phyloP scores from a whole-genome alignment of 169 alveolate genomes.

The Neospora caninum region DNA sequence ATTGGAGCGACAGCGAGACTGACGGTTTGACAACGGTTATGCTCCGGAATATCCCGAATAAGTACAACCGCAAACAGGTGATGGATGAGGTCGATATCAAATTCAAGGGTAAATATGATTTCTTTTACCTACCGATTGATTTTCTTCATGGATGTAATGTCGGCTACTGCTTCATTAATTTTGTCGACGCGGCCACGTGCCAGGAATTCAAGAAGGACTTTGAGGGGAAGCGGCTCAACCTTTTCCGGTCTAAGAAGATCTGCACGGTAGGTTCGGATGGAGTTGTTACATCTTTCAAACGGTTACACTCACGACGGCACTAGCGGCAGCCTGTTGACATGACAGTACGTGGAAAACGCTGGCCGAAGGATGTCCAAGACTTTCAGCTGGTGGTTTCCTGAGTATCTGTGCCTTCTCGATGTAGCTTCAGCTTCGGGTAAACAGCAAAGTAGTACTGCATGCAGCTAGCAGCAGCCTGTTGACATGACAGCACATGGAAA shows the following conservation, averaged over 20 bases:
- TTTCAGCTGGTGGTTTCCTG: too few relatives aligned
- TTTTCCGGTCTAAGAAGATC: slow-evolving; percentile 72
- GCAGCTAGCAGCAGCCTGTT: too few relatives aligned
- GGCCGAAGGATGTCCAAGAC: too few relatives aligned
- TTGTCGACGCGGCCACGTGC: slow-evolving; percentile 74
- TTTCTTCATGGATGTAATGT: slow-evolving; percentile 85
- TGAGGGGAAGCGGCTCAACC: slow-evolving; percentile 69
- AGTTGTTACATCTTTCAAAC: background rate
- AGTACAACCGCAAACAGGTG: slow-evolving; percentile 76
- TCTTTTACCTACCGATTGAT: slow-evolving; percentile 87
- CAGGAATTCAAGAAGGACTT: slow-evolving; percentile 68
- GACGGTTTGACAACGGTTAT: slow-evolving; percentile 77
- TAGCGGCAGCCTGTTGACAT: too few relatives aligned
- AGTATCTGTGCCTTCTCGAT: too few relatives aligned
- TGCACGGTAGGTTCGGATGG: slow-evolving; percentile 1
- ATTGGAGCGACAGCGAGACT: background rate
- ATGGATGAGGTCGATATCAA: slow-evolving; percentile 30
- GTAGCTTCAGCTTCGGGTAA: too few relatives aligned
- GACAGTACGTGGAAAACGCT: too few relatives aligned
- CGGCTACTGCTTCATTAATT: slow-evolving; percentile 87
- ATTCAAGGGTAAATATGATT: slow-evolving; percentile 80
- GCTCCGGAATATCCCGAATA: slow-evolving; percentile 88
- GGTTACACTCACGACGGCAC: too few relatives aligned
- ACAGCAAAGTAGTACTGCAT: too few relatives aligned
- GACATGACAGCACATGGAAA: too few relatives aligned